Evolutionary conservation across 768 basidiomycete species (phyloP), one percentile per base, ranked within the genome.

Genomic region (Pleurotus cornucopiae): DNA sequence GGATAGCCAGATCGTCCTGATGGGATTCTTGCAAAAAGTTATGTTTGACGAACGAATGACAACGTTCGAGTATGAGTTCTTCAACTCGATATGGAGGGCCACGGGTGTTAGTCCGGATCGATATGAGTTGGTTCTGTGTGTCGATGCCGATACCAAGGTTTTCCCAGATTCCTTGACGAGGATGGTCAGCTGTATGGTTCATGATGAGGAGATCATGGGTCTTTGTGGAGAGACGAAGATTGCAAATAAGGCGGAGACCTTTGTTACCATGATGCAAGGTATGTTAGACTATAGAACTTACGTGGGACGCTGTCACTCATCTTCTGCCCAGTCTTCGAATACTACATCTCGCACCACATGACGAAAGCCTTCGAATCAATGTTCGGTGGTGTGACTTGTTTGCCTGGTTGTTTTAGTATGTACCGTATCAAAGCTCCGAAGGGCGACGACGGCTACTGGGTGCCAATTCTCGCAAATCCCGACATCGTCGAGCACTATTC

Each of bases 31-130:
- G 68, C 97, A 99, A 72, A 98, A 97, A 71, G 94, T 98, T 64
- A 97, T 99, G 95, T 98, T 98, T 63, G 97, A 99, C 72, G 97
- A 99, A 76, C 85, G 97, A 52, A 98, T 99, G 96, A 97, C 96
- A 59, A 96, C 92, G 54, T 95, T 99, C 69, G 97, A 98, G 74
- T 98, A 98, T 70, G 97, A 98, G 73, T 98, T 98, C 72, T 99
- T 99, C 85, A 99, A 99, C 72, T 87, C 93, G 53, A 77, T 98
- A 16, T 99, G 97, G 97, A 77, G 96, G 54, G 89, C 85, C 43
- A 96, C 95, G 13, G 97, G 97, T 25, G 86, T 99, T 58, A 90
- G 89, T 67, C 96, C 97, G 5, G 97, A 98, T 75, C 85, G 88
- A 57, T 99, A 95, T 69, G 96, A 98, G 72, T 77, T 94, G 43